Evolutionary conservation across 202 grass and related monocot species (phyloP).

Genomic region (Dendrocalamus latiflorus): DNA sequence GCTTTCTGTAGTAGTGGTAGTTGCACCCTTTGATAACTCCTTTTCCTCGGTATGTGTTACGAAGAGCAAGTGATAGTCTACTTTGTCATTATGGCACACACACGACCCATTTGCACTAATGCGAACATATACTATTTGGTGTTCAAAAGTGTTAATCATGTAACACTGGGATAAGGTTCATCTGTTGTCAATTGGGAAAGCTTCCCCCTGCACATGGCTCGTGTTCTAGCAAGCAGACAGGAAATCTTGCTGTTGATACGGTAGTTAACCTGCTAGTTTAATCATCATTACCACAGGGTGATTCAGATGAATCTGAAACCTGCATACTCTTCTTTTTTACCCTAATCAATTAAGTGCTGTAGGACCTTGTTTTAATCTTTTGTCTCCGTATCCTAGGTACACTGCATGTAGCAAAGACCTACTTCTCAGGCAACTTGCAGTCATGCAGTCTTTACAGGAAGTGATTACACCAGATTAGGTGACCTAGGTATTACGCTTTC

Average conservation of each 20-base stretch:
- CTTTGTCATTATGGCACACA: slow-evolving; percentile 57
- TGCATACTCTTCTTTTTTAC: slow-evolving; percentile 12
- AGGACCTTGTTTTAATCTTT: slow-evolving; percentile 13
- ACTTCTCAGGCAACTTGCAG: slow-evolving; percentile 24
- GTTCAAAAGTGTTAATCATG: slow-evolving; percentile 55
- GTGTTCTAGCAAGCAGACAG: slow-evolving; percentile 60
- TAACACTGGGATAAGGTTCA: slow-evolving; percentile 41
- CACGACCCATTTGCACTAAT: slow-evolving; percentile 43
- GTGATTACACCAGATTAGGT: slow-evolving; percentile 17
- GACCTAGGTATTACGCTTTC: slow-evolving; percentile 19
- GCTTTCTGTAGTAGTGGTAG: too few relatives aligned
- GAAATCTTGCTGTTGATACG: slow-evolving; percentile 75
- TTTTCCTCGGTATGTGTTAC: slow-evolving; percentile 42
- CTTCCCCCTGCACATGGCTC: slow-evolving; percentile 42
- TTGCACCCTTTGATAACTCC: too few relatives aligned
- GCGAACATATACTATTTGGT: slow-evolving; percentile 25
- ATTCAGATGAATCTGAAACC: slow-evolving; percentile 44
- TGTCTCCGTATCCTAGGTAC: too few relatives aligned
- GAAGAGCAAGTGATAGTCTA: slow-evolving; percentile 19
- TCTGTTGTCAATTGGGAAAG: slow-evolving; percentile 25
- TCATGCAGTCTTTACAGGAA: neutral
- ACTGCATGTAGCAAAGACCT: neutral
- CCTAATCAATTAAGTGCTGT: slow-evolving; percentile 15
- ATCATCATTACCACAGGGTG: slow-evolving; percentile 35
- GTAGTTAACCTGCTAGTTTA: slow-evolving; percentile 50